A percentile compares a stretch with the other conserved stretches of the same genome.
phyloP scores from a whole-genome alignment of 257 asterid species.

The Fraxinus americana region DNA sequence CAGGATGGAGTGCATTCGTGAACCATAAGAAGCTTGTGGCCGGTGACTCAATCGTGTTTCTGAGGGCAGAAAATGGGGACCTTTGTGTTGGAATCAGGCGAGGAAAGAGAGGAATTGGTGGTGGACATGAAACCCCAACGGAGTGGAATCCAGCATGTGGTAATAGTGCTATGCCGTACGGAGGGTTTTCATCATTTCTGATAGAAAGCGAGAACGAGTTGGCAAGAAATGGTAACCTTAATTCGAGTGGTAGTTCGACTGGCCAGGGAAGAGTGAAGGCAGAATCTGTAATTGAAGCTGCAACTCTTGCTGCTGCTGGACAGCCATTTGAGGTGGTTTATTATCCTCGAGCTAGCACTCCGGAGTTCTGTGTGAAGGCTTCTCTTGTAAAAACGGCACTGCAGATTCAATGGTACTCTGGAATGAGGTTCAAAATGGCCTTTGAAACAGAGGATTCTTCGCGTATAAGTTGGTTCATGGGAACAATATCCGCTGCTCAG shows the following conservation, averaged over 20 bases:
- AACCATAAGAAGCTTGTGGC: constrained; percentile 92
- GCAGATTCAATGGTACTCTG: constrained; percentile 78
- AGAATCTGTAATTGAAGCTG: constrained; percentile 80
- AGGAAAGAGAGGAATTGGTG: constrained; percentile 75
- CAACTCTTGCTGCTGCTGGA: constrained; percentile 65
- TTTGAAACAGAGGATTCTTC: constrained; percentile 97
- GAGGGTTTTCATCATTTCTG: constrained; percentile 64
- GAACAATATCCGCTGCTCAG: constrained; percentile 77
- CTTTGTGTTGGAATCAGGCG: constrained; percentile 89
- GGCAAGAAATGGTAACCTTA: constrained; percentile 34
- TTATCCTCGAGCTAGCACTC: constrained; percentile 92
- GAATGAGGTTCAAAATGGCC: constrained; percentile 95
- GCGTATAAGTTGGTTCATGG: constrained; percentile 96
- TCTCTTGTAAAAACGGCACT: constrained; percentile 66
- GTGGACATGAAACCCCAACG: constrained; percentile 55
- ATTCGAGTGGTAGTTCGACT: constrained; percentile 27
- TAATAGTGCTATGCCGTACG: constrained; percentile 47
- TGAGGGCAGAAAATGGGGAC: constrained; percentile 78
- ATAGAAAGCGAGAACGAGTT: constrained; percentile 60
- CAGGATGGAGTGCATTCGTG: constrained; percentile 96
- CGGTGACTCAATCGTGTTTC: constrained; percentile 88
- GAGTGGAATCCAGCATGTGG: constrained; percentile 66
- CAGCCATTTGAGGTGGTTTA: constrained; percentile 77
- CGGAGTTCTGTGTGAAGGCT: constrained; percentile 88
- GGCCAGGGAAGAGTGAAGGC: constrained; percentile 58